phyloP scores from a whole-genome alignment of 2,329 filamentous ascomycete species.

The Scortechinia acanthostroma region DNA sequence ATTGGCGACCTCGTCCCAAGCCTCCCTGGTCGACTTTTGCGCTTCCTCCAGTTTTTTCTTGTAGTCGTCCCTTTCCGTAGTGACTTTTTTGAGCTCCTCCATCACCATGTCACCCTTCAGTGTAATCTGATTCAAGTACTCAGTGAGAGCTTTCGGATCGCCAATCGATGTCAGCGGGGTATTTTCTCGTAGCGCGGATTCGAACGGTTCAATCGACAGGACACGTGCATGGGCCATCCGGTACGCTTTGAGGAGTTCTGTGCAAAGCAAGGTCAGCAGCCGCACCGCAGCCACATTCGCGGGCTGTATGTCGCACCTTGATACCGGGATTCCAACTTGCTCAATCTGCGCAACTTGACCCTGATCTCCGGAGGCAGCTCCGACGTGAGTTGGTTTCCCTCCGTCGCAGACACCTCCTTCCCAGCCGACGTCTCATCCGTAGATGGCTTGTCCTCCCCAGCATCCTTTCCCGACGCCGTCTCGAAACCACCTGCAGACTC shows the following conservation, averaged over 20 bases:
- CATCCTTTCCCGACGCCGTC: not conserved
- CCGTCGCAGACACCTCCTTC: constrained; percentile 21
- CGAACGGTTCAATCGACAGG: constrained; percentile 84
- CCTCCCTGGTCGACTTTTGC: constrained; percentile 32
- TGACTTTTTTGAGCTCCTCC: constrained; percentile 83
- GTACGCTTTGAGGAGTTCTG: constrained; percentile 85
- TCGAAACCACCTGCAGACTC: constrained; percentile 9
- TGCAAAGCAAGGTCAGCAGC: constrained; percentile 3
- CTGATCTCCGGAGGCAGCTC: constrained; percentile 71
- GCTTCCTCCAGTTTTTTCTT: constrained; percentile 71
- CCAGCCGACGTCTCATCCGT: constrained; percentile 8
- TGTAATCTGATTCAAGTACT: constrained; percentile 83
- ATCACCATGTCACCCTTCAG: constrained; percentile 86
- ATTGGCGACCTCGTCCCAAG: constrained; percentile 5
- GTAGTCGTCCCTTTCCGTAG: constrained; percentile 71
- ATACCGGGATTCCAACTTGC: constrained; percentile 82
- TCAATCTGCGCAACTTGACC: constrained; percentile 73
- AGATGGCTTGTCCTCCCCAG: not conserved
- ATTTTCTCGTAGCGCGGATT: constrained; percentile 82
- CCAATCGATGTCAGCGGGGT: constrained; percentile 83
- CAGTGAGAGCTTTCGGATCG: constrained; percentile 76
- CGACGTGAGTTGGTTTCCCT: constrained; percentile 12
- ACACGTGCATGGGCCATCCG: constrained; percentile 82
- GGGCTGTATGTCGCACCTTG: constrained; percentile 47
- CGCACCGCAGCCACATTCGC: not conserved